A percentile compares a stretch with the other conserved stretches of the same genome.
Evolutionary conservation across 306 rosid genomes (phyloP).

Genomic region (Corylus americana): DNA sequence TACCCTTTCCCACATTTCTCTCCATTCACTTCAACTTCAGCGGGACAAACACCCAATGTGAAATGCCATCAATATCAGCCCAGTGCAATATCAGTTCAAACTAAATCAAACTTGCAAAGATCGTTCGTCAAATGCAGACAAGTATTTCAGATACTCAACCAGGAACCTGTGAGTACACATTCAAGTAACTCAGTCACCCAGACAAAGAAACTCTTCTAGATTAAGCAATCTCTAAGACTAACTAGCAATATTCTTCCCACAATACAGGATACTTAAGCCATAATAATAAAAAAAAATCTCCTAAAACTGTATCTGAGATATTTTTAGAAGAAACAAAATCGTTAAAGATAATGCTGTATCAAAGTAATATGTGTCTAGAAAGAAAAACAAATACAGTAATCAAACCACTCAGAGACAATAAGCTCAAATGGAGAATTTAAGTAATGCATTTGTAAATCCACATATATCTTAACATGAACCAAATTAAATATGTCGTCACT

Average conservation of each 20-base stretch:
- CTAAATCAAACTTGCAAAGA: conserved; percentile 3
- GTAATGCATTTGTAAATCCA: neutral
- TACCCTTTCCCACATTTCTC: conserved; percentile 24
- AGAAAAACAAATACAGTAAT: neutral
- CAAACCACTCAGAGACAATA: neutral
- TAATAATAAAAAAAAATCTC: neutral
- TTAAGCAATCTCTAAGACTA: conserved; percentile 1
- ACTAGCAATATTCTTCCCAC: conserved; percentile 2
- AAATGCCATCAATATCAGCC: conserved; percentile 14
- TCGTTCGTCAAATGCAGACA: conserved; percentile 26
- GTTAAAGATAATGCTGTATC: neutral
- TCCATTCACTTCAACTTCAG: conserved; percentile 26
- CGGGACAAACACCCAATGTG: conserved; percentile 23
- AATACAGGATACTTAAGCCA: neutral
- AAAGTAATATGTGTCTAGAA: neutral
- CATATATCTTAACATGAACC: neutral
- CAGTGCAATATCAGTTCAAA: conserved; percentile 2
- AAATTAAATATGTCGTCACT: neutral
- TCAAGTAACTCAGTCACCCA: neutral
- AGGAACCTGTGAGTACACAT: conserved; percentile 13
- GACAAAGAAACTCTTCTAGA: neutral
- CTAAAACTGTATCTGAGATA: neutral
- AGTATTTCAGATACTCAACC: conserved; percentile 14
- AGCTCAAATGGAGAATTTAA: neutral
- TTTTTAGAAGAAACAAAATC: neutral